These are phyloP conservation scores for Podospora pseudocomata DNA, from an alignment of 495 filamentous ascomycete genomes.

Conservation along the genomic window DNA sequence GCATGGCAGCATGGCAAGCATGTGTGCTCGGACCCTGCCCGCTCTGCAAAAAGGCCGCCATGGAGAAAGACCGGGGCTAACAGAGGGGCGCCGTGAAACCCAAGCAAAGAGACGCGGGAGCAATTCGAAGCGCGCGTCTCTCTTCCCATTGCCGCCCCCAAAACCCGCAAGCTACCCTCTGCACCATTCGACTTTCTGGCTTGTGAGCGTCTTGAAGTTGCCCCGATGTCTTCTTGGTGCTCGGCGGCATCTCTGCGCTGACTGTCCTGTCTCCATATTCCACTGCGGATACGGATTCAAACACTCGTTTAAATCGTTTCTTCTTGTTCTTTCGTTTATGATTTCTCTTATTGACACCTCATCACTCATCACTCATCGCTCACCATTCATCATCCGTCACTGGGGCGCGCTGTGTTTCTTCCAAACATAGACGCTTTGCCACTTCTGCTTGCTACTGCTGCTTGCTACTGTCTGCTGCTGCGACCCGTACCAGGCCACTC, in stretches of 20 bases:
- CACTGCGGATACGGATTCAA: slow-evolving; percentile 13
- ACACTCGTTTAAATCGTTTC: slow-evolving; percentile 29
- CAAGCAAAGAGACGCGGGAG: slow-evolving; percentile 24
- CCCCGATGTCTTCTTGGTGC: slow-evolving; percentile 23
- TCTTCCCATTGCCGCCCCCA: slow-evolving; percentile 33
- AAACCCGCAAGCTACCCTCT: slow-evolving; percentile 21
- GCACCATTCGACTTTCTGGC: slow-evolving; percentile 34
- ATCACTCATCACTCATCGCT: neutral
- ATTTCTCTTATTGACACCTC: neutral
- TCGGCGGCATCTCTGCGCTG: slow-evolving; percentile 28
- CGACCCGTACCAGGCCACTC: slow-evolving; percentile 7
- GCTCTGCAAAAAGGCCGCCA: neutral
- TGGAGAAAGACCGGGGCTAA: slow-evolving; percentile 4
- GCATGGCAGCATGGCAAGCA: neutral
- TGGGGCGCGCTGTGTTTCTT: slow-evolving; percentile 1
- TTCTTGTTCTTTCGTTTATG: slow-evolving; percentile 14
- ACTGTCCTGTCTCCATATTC: slow-evolving; percentile 16
- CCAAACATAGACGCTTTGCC: slow-evolving; percentile 29
- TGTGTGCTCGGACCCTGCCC: slow-evolving; percentile 5
- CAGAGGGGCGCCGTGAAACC: slow-evolving; percentile 3
- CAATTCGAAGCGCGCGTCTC: slow-evolving; percentile 38
- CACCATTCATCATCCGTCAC: neutral
- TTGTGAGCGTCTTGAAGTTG: slow-evolving; percentile 30
- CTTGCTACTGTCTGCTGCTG: slow-evolving; percentile 16
- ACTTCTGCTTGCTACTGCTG: slow-evolving; percentile 25